phyloP scores from a whole-genome alignment of 208 protist species.

The Porcisia deanei region DNA sequence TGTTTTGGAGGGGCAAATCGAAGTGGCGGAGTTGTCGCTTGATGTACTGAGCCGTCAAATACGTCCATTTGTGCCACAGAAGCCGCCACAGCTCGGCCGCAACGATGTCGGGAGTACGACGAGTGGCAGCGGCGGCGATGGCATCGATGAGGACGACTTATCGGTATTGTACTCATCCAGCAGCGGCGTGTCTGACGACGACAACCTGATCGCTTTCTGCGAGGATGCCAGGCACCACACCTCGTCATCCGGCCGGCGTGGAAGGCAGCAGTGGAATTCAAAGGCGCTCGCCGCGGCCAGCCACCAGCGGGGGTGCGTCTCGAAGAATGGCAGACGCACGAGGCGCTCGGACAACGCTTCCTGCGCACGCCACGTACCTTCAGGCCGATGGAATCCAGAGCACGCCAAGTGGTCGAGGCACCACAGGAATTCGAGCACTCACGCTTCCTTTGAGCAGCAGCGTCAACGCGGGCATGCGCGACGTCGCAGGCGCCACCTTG shows the following conservation, averaged over 20 bases:
- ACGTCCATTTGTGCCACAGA: constrained; percentile 12
- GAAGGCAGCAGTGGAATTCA: not conserved
- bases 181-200: constrained; percentile 10
- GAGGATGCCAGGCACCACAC: not conserved
- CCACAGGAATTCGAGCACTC: not conserved
- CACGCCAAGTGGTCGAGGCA: not conserved
- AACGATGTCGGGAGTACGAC: not conserved
- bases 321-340: not conserved
- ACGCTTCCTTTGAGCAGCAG: not conserved
- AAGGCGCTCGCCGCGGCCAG: not conserved
- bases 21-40: constrained; percentile 31
- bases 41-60: constrained; percentile 28
- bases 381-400: not conserved
- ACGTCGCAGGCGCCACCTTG: constrained; percentile 2
- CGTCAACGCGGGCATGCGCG: not conserved
- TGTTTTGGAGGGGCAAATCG: constrained; percentile 30
- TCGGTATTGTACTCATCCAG: not conserved
- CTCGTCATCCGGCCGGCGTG: not conserved
- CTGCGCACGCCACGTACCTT: not conserved
- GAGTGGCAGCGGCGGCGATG: not conserved
- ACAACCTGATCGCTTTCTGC: not conserved
- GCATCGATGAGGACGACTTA: not conserved
- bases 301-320: not conserved
- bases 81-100: constrained; percentile 3
- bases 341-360: not conserved